phyloP scores from a whole-genome alignment of 129 eudicot species.

The Helianthus tuberosus region DNA sequence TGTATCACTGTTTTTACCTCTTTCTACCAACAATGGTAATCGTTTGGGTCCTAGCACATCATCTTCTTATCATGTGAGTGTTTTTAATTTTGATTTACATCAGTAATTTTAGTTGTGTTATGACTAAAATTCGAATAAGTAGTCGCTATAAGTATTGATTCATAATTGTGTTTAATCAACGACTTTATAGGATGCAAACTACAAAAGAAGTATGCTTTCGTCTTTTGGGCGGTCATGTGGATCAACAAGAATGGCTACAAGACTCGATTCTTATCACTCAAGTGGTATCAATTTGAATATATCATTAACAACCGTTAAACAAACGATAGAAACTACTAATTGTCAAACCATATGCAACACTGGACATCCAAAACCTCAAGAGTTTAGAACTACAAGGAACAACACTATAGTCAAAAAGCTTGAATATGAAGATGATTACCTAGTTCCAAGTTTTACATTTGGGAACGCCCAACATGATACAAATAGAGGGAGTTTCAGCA shows the following conservation, averaged over 20 bases:
- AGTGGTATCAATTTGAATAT: conserved; percentile 37
- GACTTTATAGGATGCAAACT: conserved; percentile 43
- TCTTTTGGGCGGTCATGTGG: conserved; percentile 36
- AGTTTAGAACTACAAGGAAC: conserved; percentile 20
- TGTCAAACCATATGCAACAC: conserved; percentile 32
- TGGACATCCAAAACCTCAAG: conserved; percentile 31
- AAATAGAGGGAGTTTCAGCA: conserved; percentile 27
- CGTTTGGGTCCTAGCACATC: conserved; percentile 40
- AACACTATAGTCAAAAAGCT: conserved; percentile 24
- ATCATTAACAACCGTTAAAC: conserved; percentile 32
- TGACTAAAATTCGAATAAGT: neutral
- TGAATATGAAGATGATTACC: conserved; percentile 37
- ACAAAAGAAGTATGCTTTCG: conserved; percentile 44
- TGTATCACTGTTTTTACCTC: conserved; percentile 29
- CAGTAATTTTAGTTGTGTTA: neutral
- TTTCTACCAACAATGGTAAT: conserved; percentile 25
- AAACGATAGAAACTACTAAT: conserved; percentile 29
- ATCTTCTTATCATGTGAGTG: conserved; percentile 57
- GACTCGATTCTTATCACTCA: conserved; percentile 41
- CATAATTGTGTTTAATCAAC: neutral
- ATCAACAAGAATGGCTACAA: conserved; percentile 38
- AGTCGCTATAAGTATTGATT: neutral
- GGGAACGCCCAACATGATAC: conserved; percentile 16
- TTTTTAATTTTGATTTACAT: neutral
- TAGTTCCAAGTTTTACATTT: conserved; percentile 31